phyloP scores from a whole-genome alignment of 2,329 filamentous ascomycete species.

The Pezizomycotina sp. region DNA sequence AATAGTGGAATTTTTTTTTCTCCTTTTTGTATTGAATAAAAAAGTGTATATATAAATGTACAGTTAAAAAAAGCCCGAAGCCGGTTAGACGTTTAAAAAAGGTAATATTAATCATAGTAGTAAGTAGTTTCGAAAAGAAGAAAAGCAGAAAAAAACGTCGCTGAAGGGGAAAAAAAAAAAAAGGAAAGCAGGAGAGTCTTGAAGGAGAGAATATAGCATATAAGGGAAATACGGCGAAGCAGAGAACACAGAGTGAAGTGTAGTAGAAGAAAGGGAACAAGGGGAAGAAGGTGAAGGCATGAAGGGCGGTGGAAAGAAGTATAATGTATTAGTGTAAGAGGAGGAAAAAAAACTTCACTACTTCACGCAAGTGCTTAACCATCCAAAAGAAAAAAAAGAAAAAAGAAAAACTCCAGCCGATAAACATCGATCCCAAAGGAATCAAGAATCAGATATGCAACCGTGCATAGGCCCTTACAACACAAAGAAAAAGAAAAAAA shows the following conservation, averaged over 20 bases:
- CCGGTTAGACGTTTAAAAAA: too few species aligned
- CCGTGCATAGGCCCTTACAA: slow-evolving; percentile 5
- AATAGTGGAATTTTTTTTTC: too few species aligned
- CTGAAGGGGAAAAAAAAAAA: slow-evolving; percentile 3
- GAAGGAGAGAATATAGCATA: not conserved
- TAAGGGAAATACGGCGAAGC: too few species aligned
- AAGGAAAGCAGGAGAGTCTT: not conserved
- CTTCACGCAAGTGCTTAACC: slow-evolving; percentile 12
- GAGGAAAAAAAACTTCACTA: slow-evolving; percentile 12
- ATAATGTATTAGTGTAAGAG: not conserved
- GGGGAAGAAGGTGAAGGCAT: slow-evolving; percentile 3
- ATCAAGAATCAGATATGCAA: too few species aligned
- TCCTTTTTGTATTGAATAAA: too few species aligned
- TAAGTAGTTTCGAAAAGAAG: slow-evolving; percentile 1
- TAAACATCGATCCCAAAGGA: too few species aligned
- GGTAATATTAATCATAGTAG: not conserved
- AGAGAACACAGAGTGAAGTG: too few species aligned
- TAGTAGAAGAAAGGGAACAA: too few species aligned
- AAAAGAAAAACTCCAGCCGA: slow-evolving; percentile 9
- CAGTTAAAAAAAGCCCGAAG: too few species aligned
- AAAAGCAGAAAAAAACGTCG: not conserved
- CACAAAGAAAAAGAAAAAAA: slow-evolving; percentile 6
- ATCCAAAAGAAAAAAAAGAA: slow-evolving; percentile 14
- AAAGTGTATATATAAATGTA: too few species aligned
- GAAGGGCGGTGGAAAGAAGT: slow-evolving; percentile 5